These are phyloP conservation scores for Exophiala calicioides DNA, from an alignment of 2,329 filamentous ascomycete species.

Conservation along the genomic window DNA sequence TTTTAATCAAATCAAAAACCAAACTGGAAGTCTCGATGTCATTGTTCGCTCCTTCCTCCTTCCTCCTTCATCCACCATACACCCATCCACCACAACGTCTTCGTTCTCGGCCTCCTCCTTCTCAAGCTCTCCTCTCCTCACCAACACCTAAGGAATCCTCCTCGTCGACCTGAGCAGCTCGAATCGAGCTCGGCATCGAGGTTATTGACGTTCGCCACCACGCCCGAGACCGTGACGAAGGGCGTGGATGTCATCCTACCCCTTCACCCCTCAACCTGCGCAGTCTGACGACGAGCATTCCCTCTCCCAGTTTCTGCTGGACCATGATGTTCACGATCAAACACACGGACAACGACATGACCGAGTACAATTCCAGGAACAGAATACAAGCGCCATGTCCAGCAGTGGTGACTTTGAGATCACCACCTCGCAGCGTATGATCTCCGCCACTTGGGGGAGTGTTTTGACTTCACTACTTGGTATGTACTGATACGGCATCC, in stretches of 20 bases:
- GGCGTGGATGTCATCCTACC: slow-evolving; percentile 30
- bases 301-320: slow-evolving; percentile 20
- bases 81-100: too few relatives aligned
- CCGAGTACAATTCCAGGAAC: slow-evolving; percentile 28
- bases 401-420: slow-evolving; percentile 52
- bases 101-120: too few relatives aligned
- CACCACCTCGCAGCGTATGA: slow-evolving; percentile 86
- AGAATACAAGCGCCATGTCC: slow-evolving; percentile 26
- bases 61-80: slow-evolving; percentile 4
- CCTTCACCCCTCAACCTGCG: slow-evolving; percentile 22
- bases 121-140: not conserved
- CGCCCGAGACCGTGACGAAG: too few relatives aligned
- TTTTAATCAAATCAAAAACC: slow-evolving; percentile 7
- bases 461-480: slow-evolving; percentile 84
- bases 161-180: too few relatives aligned
- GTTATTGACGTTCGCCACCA: not conserved
- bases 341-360: slow-evolving; percentile 31
- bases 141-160: too few relatives aligned
- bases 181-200: too few relatives aligned
- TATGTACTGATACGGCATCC: slow-evolving; percentile 48
- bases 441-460: slow-evolving; percentile 88
- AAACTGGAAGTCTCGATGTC: slow-evolving; percentile 20
- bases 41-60: slow-evolving; percentile 14
- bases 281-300: slow-evolving; percentile 23
- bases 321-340: slow-evolving; percentile 20